Evolutionary conservation across 2,329 filamentous ascomycete species (phyloP), one percentile per base, ranked within the genome.

Genomic region (Alternaria ventricosa): DNA sequence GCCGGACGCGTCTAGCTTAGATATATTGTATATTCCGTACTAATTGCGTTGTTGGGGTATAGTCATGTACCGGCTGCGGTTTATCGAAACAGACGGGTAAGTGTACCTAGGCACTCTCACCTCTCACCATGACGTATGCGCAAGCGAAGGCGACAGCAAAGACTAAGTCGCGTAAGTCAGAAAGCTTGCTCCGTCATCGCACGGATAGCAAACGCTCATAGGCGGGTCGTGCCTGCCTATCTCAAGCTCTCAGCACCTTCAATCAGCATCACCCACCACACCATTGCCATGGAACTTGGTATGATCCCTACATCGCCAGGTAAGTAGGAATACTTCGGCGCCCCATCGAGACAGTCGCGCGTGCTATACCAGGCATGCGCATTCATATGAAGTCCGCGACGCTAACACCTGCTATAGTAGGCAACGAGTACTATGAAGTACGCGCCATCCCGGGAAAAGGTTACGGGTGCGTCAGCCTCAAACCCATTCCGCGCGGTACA

Each of bases 381-480:
- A 6, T 41, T 3, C 36, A 10, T 6, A 41, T 11, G n/a, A 41
- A 0, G 3, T 11, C 36, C 36, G 4, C 36, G 36, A 41, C 36
- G 3, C 36, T 41, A 41, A 41, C n/a, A 18, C 1, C 36, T 41
- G 2, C n/a, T 41, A 2, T 12, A 60, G 50, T 65, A 50, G 60
- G 33, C 8, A 75, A 75, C 46, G 64, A 69, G 2, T 75, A 67
- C 61, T 79, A 78, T 25, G 74, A 76, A 22, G 62, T 82, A 55
- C 72, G 68, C 23, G 64, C 67, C 5, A 70, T 79, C 6, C 71
- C 77, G 1, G 73, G 74, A 41, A 83, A 82, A 66, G 83, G 82
- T 20, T 77, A 81, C 28, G 83, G 82, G 51, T 77, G 81, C 56
- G 77, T 84, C 61, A 82, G 82, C 1, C 65, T 71, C 5, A 60